A percentile compares a stretch with the other conserved stretches of the same genome.
Evolutionary conservation across 805 yeast genomes (phyloP).

Genomic region (Wickerhamiella shivajii): DNA sequence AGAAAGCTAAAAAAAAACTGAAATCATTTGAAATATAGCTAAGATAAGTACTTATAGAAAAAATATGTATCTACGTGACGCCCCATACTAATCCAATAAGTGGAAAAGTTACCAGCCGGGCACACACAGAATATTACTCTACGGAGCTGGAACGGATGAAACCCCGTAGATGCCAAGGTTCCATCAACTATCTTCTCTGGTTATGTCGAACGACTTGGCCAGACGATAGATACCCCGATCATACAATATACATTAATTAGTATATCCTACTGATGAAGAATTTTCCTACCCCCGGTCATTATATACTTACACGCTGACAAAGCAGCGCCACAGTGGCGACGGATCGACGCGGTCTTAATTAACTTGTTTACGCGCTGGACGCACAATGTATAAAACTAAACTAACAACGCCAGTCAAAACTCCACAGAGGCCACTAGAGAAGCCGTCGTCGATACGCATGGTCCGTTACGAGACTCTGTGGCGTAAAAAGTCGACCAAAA

Average conservation of each 20-base stretch:
- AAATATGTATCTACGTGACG: slow-evolving; percentile 23
- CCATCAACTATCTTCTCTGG: slow-evolving; percentile 18
- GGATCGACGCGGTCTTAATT: no score
- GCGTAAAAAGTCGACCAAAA: slow-evolving; percentile 58
- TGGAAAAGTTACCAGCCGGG: slow-evolving; percentile 18
- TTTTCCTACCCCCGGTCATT: slow-evolving; percentile 1
- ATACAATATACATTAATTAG: slow-evolving; percentile 19
- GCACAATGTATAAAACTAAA: no score
- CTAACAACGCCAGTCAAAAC: no score
- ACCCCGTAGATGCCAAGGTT: slow-evolving; percentile 21
- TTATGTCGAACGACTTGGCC: slow-evolving; percentile 13
- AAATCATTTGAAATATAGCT: not conserved
- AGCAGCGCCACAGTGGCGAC: no score
- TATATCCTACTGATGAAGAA: slow-evolving; percentile 21
- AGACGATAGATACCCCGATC: slow-evolving; percentile 18
- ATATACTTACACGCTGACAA: slow-evolving; percentile 6
- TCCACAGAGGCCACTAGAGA: no score
- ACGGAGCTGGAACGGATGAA: slow-evolving; percentile 29
- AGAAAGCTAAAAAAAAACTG: not conserved
- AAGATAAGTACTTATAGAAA: slow-evolving; percentile 1
- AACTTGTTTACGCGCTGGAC: no score
- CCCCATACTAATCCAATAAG: slow-evolving; percentile 16
- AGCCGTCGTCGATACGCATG: not conserved
- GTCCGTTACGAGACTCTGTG: slow-evolving; percentile 37
- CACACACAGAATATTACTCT: slow-evolving; percentile 21